A percentile compares a stretch with the other conserved stretches of the same genome.
Evolutionary conservation across 805 yeast species (phyloP).

Genomic region (Candida quercuum): DNA sequence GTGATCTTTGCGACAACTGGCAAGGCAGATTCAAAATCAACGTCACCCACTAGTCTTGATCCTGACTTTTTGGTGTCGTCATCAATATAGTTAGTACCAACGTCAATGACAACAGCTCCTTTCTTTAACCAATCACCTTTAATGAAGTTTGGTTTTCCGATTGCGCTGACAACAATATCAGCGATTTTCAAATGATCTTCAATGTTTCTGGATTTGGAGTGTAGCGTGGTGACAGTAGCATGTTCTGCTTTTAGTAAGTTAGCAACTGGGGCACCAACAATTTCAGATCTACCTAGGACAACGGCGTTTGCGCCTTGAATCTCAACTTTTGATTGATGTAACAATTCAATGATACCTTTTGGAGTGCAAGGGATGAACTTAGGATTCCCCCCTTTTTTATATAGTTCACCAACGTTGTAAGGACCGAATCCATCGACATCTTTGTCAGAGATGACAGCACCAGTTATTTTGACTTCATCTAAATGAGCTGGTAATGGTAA

Average conservation of each 20-base stretch:
- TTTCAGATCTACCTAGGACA: conserved; percentile 92
- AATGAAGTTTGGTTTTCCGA: conserved; percentile 80
- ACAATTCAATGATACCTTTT: conserved; percentile 78
- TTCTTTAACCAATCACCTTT: conserved; percentile 85
- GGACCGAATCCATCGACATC: conserved; percentile 96
- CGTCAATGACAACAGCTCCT: conserved; percentile 86
- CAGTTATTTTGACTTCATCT: conserved; percentile 75
- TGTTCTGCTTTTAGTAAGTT: conserved; percentile 67
- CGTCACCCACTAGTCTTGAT: conserved; percentile 88
- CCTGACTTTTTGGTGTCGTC: conserved; percentile 77
- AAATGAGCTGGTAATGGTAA: conserved; percentile 81
- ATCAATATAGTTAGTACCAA: conserved; percentile 86
- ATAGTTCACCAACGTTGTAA: conserved; percentile 82
- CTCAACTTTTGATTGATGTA: conserved; percentile 61
- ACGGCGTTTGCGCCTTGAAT: conserved; percentile 82
- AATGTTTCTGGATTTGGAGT: conserved; percentile 63
- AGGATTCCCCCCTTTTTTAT: conserved; percentile 82
- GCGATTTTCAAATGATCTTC: conserved; percentile 58
- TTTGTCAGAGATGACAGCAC: conserved; percentile 73
- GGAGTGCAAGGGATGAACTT: conserved; percentile 93
- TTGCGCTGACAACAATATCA: conserved; percentile 88
- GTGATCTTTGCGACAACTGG: conserved; percentile 67
- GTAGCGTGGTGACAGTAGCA: conserved; percentile 85
- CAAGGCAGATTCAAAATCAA: conserved; percentile 68
- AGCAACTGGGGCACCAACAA: conserved; percentile 93